These are phyloP conservation scores for Coprinellus micaceus DNA, from an alignment of 768 basidiomycete genomes.

Conservation along the genomic window DNA sequence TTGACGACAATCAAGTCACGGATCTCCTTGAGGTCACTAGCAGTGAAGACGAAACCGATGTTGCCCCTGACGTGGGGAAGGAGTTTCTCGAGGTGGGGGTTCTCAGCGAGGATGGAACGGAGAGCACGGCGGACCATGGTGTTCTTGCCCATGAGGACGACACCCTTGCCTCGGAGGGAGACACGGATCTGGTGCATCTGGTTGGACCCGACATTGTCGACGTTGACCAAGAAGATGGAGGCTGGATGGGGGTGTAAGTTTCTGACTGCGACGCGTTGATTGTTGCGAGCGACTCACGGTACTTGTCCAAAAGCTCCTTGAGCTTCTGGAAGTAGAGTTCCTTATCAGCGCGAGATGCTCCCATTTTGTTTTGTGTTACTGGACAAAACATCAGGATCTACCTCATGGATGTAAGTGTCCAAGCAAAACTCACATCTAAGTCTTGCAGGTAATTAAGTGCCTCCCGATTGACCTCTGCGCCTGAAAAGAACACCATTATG, in stretches of 20 bases:
- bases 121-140: slow-evolving; percentile 99
- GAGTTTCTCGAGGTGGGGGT: slow-evolving; percentile 93
- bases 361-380: slow-evolving; percentile 62
- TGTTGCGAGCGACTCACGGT: slow-evolving; percentile 54
- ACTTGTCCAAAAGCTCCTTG: slow-evolving; percentile 86
- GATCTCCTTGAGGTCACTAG: slow-evolving; percentile 87
- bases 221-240: slow-evolving; percentile 98
- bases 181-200: slow-evolving; percentile 99
- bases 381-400: slow-evolving; percentile 10
- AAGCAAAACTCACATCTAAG: slow-evolving; percentile 1
- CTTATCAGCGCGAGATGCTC: slow-evolving; percentile 87
- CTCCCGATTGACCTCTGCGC: slow-evolving; percentile 91
- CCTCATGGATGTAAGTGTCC: background rate
- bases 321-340: slow-evolving; percentile 89
- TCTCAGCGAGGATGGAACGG: slow-evolving; percentile 83
- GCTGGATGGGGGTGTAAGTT: slow-evolving; percentile 50
- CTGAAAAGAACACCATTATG: too few species aligned
- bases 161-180: slow-evolving; percentile 92
- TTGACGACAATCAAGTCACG: slow-evolving; percentile 92
- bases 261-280: slow-evolving; percentile 4
- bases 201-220: slow-evolving; percentile 99
- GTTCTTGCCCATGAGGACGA: slow-evolving; percentile 99
- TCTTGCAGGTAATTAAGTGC: slow-evolving; percentile 44
- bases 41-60: slow-evolving; percentile 98
- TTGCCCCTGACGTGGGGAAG: slow-evolving; percentile 95